Evolutionary conservation across 129 eudicot species (phyloP), one percentile per base, ranked within the genome.

Genomic region (Rutidosis leptorrhynchoides): DNA sequence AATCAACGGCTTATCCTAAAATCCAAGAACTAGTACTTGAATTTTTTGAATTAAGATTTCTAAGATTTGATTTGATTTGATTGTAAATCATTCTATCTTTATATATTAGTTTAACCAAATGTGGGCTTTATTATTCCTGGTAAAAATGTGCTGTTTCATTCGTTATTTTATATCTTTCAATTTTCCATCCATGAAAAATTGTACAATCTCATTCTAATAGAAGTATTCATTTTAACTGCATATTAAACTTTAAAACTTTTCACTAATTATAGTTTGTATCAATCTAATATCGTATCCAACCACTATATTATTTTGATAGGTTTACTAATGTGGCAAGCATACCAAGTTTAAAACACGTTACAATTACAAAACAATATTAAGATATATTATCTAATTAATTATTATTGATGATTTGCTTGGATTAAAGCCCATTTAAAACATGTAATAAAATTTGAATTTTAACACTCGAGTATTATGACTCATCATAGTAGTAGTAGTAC

Each of bases 1-100:
- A 64, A 73, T 73, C 71, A 73, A 64, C 78, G 71, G 71, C 65
- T 73, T 73, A 54, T 73, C 64, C 64, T 73, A 73, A 64, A 64
- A 73, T 64, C 58, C 78, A 64, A 73, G n/a, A n/a, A n/a, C n/a
- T n/a, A n/a, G 70, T 64, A 73, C 77, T 52, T 72, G 45, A 71
- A 63, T 72, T 72, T 65, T 64, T 37, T 45, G 53, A 15, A 73
- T 64, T 73, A 53, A n/a, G 37, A 73, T 72, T 56, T 62, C 32
- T n/a, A 64, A 72, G 62, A 62, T 73, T 64, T 54, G 71, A 63
- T 71, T 71, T 71, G 76, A 72, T 73, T 72, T 64, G 71, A 73
- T 73, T 54, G 35, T 25, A 64, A 69, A 56, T 40, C 28, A 57
- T 26, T 64, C 29, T n/a, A n/a, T n/a, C n/a, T n/a, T n/a, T n/a